A percentile compares a stretch with the other conserved stretches of the same genome.
phyloP scores from a whole-genome alignment of 139 green algal genomes.

The Chlamydomonas incerta region DNA sequence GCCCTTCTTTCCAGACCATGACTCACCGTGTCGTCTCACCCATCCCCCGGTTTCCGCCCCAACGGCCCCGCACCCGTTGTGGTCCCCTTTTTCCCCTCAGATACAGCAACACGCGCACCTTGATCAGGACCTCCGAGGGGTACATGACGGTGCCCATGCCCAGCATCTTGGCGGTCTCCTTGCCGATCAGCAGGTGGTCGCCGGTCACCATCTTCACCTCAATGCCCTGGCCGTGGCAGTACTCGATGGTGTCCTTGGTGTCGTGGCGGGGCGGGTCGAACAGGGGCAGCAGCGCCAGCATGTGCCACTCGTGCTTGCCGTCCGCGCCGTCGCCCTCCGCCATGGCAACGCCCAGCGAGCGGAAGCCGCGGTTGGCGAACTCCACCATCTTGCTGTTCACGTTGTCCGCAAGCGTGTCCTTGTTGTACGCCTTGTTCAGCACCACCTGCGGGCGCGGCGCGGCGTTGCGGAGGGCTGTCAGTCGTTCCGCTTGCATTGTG shows the following conservation, averaged over 20 bases:
- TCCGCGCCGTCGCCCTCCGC: constrained; percentile 63
- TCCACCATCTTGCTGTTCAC: constrained; percentile 84
- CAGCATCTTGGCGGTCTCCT: constrained; percentile 86
- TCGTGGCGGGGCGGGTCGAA: constrained; percentile 89
- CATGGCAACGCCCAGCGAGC: constrained; percentile 79
- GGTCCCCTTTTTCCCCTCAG: background rate
- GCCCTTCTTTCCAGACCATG: no score
- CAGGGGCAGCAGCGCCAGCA: constrained; percentile 80
- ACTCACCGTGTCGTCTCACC: no score
- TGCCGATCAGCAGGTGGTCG: constrained; percentile 89
- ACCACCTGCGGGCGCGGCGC: constrained; percentile 75
- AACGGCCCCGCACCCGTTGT: background rate
- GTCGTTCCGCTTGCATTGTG: no score
- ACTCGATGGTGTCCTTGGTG: constrained; percentile 85
- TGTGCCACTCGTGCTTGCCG: constrained; percentile 66
- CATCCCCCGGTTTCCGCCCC: background rate
- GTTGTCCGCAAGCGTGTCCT: constrained; percentile 57
- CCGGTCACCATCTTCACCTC: constrained; percentile 93
- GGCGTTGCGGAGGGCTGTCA: no score
- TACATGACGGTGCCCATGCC: constrained; percentile 84
- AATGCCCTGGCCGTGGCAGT: constrained; percentile 70
- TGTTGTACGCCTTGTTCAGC: constrained; percentile 69
- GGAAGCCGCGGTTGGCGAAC: constrained; percentile 82
- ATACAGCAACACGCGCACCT: constrained; percentile 31
- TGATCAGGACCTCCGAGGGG: constrained; percentile 58